phyloP scores from a whole-genome alignment of 306 rosid species.

The Mimosa bimucronata region DNA sequence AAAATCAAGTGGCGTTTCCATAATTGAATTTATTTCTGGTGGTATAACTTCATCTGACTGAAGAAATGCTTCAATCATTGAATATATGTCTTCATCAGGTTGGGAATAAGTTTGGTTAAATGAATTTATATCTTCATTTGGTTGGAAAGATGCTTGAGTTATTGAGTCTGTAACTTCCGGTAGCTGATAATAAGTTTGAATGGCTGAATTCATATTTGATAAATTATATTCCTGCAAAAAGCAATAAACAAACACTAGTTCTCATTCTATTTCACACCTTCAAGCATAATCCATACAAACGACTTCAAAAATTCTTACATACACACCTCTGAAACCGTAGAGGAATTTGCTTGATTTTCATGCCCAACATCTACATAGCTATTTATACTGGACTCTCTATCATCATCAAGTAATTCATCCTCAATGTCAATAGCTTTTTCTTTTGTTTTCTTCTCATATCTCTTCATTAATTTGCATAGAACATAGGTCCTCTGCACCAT shows the following conservation, averaged over 20 bases:
- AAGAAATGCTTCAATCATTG: neutral
- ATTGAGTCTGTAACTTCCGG: neutral
- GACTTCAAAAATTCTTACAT: constrained; percentile 9
- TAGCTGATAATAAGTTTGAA: neutral
- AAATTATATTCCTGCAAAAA: constrained; percentile 19
- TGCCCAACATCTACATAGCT: constrained; percentile 11
- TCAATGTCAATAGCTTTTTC: neutral
- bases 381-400: constrained; percentile 31
- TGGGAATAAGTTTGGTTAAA: neutral
- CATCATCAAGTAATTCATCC: neutral
- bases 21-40: too few species aligned
- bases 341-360: neutral
- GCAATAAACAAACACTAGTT: constrained; percentile 17
- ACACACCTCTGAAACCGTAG: constrained; percentile 45
- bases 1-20: too few species aligned
- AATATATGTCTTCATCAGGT: neutral
- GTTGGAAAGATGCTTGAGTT: neutral
- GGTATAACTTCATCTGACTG: neutral
- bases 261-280: constrained; percentile 9
- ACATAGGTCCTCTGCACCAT: constrained; percentile 54
- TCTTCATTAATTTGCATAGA: constrained; percentile 51
- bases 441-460: constrained; percentile 36
- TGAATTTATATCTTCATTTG: neutral
- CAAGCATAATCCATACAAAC: neutral
- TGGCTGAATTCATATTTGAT: neutral